Evolutionary conservation across 495 filamentous ascomycete genomes (phyloP).

Genomic region (Talaromyces wortmannii): DNA sequence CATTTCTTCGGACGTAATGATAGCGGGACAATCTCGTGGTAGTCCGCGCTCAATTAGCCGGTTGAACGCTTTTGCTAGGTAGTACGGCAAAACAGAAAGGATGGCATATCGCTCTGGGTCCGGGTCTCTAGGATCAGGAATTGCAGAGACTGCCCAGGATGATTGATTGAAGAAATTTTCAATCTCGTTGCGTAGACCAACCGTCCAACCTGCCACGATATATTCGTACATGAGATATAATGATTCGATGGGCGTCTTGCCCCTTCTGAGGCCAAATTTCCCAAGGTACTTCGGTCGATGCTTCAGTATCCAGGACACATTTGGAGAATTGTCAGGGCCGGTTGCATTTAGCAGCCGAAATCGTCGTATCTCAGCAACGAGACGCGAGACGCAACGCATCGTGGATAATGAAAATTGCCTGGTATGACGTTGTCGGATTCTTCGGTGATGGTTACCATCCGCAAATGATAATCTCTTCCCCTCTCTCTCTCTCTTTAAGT

Average conservation of each 20-base stretch:
- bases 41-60: slow-evolving; percentile 12
- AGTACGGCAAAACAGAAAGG: slow-evolving; percentile 11
- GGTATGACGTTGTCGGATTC: too few species aligned
- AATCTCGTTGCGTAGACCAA: slow-evolving; percentile 16
- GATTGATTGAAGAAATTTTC: slow-evolving; percentile 15
- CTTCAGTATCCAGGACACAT: background rate
- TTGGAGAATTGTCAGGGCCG: background rate
- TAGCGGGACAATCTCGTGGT: slow-evolving; percentile 11
- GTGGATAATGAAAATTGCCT: background rate
- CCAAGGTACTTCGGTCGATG: background rate
- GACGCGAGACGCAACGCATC: background rate
- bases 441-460: too few species aligned
- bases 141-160: slow-evolving; percentile 11
- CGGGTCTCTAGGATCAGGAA: slow-evolving; percentile 18
- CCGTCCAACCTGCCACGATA: slow-evolving; percentile 8
- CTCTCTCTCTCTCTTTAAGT: too few species aligned
- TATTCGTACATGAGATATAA: slow-evolving; percentile 17
- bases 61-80: slow-evolving; percentile 16
- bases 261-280: background rate
- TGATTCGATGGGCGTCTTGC: slow-evolving; percentile 3
- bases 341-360: background rate
- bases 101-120: slow-evolving; percentile 18
- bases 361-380: background rate
- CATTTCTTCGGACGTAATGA: slow-evolving; percentile 7
- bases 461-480: too few species aligned